Evolutionary conservation across 257 asterid species (phyloP), one percentile per base, ranked within the genome.

Genomic region (Penstemon newberryi): DNA sequence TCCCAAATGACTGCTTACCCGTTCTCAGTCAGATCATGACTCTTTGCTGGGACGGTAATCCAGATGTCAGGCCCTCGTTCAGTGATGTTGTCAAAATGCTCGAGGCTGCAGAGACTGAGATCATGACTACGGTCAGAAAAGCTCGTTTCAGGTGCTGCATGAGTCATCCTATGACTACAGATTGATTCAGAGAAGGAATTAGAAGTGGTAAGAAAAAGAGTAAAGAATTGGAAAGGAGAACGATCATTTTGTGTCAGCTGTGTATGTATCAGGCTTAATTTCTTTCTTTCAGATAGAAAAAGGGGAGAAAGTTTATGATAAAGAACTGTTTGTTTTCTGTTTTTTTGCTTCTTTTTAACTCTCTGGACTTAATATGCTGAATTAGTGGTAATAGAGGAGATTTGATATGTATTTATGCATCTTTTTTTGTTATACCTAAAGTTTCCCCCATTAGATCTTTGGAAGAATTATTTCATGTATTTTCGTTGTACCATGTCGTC

Each of bases 91-190:
- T 93, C 40, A 80, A 79, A 73, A 88, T 93, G 99, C 96, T 93
- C 0, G 97, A 88, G 83, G 89, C 85, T 70, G 97, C 99, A 0
- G 97, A 93, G 81, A 85, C 84, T 1, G 92, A 90, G 86, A 83
- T 93, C 61, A 73, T 90, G 95, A 90, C 96, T 0, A 87, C 83
- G 0, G 97, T 89, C 60, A 81, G 99, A 61, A 93, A 88, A 73
- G 99, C 99, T 38, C 99, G 97, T 70, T 93, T 93, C 88, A 84
- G 99, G 87, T 93, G 99, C 90, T 93, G 99, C 84, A 84, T 88
- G 49, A 88, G 87, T 57, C 91, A 80, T 43, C 97, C 98, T 0
- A 93, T 86, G 92, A 90, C 96, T 58, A 77, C 74, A 33, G 96
- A 93, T 77, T 93, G 87, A 84, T 64, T 70, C 69, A 15, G 60